Evolutionary conservation across 2,329 filamentous ascomycete genomes (phyloP).

Genomic region (Sphaerulina vaccinii): DNA sequence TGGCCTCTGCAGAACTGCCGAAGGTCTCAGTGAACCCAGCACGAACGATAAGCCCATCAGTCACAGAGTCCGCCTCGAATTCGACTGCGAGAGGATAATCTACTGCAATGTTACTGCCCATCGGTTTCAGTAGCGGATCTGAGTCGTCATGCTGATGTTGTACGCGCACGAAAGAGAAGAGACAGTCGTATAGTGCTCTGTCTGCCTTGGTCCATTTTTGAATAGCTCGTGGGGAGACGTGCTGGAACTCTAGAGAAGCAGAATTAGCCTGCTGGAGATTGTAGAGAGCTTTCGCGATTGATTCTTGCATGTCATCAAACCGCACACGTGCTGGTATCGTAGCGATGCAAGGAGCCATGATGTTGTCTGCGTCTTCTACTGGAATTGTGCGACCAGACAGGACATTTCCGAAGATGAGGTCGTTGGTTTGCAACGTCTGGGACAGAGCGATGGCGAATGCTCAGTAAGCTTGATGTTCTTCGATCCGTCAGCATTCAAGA

Average conservation of each 20-base stretch:
- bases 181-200: constrained; percentile 17
- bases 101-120: constrained; percentile 12
- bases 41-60: constrained; percentile 15
- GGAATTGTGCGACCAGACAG: constrained; percentile 16
- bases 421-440: constrained; percentile 9
- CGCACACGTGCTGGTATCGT: constrained; percentile 16
- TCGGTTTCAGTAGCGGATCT: constrained; percentile 5
- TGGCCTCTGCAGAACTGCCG: constrained; percentile 1
- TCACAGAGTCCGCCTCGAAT: constrained; percentile 11
- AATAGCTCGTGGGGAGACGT: constrained; percentile 17
- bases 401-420: constrained; percentile 22
- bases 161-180: constrained; percentile 19
- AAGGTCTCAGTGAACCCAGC: constrained; percentile 12
- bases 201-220: constrained; percentile 17
- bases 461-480: constrained; percentile 8
- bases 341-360: constrained; percentile 22
- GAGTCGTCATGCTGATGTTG: neutral
- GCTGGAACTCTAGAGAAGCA: constrained; percentile 14
- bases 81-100: constrained; percentile 21
- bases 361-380: constrained; percentile 13
- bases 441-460: constrained; percentile 15
- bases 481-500: constrained; percentile 4
- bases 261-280: constrained; percentile 16
- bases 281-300: neutral
- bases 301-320: constrained; percentile 2